Evolutionary conservation across 176 grass and related monocot genomes (phyloP).

Genomic region (Eragrostis nindensis): DNA sequence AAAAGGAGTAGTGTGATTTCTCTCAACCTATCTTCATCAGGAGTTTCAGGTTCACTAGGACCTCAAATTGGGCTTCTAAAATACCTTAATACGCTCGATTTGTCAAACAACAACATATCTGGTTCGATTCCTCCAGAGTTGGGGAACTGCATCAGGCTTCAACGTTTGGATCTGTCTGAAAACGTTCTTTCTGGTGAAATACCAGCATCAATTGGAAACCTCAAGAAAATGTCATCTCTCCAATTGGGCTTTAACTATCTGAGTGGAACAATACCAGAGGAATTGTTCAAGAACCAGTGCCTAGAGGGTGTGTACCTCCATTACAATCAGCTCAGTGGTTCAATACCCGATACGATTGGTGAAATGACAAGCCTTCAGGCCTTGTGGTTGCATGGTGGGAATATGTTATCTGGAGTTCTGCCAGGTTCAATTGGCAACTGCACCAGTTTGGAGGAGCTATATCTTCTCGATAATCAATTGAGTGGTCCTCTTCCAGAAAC

Average conservation of each 20-base stretch:
- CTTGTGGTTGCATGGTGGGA: slow-evolving; percentile 45
- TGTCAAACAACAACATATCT: slow-evolving; percentile 50
- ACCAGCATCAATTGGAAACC: slow-evolving; percentile 56
- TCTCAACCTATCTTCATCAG: slow-evolving; percentile 45
- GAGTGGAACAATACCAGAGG: slow-evolving; percentile 57
- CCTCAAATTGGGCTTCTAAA: slow-evolving; percentile 53
- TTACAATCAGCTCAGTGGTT: slow-evolving; percentile 57
- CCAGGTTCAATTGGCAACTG: slow-evolving; percentile 73
- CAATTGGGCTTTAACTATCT: slow-evolving; percentile 55
- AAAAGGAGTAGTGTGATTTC: slow-evolving; percentile 39
- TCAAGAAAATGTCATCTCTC: slow-evolving; percentile 45
- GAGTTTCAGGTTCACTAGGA: slow-evolving; percentile 53
- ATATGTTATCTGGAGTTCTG: slow-evolving; percentile 61
- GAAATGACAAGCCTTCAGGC: slow-evolving; percentile 44
- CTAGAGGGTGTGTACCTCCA: slow-evolving; percentile 57
- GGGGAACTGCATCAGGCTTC: slow-evolving; percentile 60
- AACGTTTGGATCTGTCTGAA: slow-evolving; percentile 52
- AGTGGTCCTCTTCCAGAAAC: slow-evolving; percentile 60
- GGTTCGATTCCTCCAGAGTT: slow-evolving; percentile 61
- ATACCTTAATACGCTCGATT: slow-evolving; percentile 26
- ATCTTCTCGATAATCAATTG: slow-evolving; percentile 58
- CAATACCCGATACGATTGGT: slow-evolving; percentile 47
- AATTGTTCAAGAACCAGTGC: slow-evolving; percentile 48
- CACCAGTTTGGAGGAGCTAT: slow-evolving; percentile 60
- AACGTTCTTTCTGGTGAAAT: slow-evolving; percentile 74